Evolutionary conservation across 2,329 filamentous ascomycete genomes (phyloP), one percentile per base, ranked within the genome.

Genomic region (Cercospora sojina): DNA sequence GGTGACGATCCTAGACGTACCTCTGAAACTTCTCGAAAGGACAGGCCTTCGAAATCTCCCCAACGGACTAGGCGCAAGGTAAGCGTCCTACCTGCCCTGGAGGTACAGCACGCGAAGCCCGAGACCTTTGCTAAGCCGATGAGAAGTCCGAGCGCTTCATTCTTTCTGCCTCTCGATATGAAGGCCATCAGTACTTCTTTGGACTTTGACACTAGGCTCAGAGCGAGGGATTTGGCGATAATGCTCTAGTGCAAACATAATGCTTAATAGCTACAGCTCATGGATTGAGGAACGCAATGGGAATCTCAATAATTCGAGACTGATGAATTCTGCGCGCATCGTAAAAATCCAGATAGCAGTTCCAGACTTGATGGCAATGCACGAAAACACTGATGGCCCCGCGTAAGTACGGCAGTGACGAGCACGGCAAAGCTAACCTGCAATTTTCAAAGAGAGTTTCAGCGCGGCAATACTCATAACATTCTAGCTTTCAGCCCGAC

Each of bases 91-190:
- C 53, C 29, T 56, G 53, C 7, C 27, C 53, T n/a, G 53, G 53
- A 56, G 12, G 2, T 16, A 7, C 38, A 25, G 13, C 5, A 20
- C 23, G 16, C 25, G 25, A 25, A 29, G 10, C 12, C 35, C 16
- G 31, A 43, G 31, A 20, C 60, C 10, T 27, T 62, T 29, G 20
- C 47, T 41, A 62, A 53, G 49, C 49, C 60, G 20, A 43, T 43
- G 27, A 23, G 43, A 35, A 62, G 60, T 38, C 60, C 60, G 23
- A 56, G 18, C 23, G 60, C 60, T 38, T 62, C 60, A 13, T 62
- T 62, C 49, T 62, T 62, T 41, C 20, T 62, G 60, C 60, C 60
- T 27, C 60, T 62, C 20, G 60, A 62, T 27, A 27, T 47, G 29
- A 62, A 56, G 32, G 31, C 49, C 32, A 20, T 56, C n/a, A 18